Conservation (phyloP, 73 alveolate species). For the Paramecium caudatum region DNA sequence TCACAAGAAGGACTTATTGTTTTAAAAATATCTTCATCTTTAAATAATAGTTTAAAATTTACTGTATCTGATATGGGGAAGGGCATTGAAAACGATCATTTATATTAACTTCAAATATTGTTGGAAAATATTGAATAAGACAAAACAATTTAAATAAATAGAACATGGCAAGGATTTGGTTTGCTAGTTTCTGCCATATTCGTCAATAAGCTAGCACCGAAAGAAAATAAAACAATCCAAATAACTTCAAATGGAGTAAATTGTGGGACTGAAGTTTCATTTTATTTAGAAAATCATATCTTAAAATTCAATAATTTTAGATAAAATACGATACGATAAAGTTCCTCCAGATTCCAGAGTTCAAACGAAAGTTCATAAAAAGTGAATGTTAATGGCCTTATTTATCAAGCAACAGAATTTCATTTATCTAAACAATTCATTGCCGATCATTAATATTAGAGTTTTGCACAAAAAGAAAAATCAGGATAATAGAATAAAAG, state of each 20-base stretch:
- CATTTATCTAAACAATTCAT: no score
- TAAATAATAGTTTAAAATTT: not conserved
- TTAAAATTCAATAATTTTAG: not conserved
- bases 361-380: not conserved
- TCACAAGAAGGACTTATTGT: not conserved
- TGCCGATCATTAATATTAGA: no score
- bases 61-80: not conserved
- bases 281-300: constrained; percentile 8
- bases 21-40: not conserved
- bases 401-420: constrained; percentile 3
- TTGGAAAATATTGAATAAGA: not conserved
- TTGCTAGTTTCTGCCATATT: not conserved
- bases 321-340: not conserved
- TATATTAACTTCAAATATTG: not conserved
- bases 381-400: not conserved
- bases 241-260: not conserved
- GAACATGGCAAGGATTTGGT: constrained; percentile 17
- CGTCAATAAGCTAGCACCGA: not conserved
- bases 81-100: not conserved
- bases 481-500: no score
- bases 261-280: not conserved
- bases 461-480: no score
- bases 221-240: not conserved
- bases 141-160: not conserved
- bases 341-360: not conserved